phyloP scores from a whole-genome alignment of 371 early-diverging fungal genomes.

The Mortierella sp. region DNA sequence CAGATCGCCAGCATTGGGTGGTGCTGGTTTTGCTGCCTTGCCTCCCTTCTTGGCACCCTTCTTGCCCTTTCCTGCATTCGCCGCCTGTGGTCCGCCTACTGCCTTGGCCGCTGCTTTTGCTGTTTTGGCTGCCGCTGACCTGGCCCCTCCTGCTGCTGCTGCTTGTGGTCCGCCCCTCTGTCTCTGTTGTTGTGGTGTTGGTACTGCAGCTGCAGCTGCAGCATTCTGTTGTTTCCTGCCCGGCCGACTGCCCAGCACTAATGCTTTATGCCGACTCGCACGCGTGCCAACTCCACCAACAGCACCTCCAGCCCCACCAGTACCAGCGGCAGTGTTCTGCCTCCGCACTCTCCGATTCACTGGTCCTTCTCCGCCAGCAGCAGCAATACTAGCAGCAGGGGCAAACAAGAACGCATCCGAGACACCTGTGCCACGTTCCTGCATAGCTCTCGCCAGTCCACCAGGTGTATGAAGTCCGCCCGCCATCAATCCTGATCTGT shows the following conservation, averaged over 20 bases:
- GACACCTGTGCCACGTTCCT: slow-evolving; percentile 52
- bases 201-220: slow-evolving; percentile 12
- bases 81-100: slow-evolving; percentile 9
- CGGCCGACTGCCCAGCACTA: slow-evolving; percentile 35
- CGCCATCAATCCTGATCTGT: background rate
- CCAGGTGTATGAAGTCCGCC: slow-evolving; percentile 39
- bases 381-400: slow-evolving; percentile 5
- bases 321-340: background rate
- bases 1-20: slow-evolving; percentile 17
- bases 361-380: background rate
- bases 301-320: background rate
- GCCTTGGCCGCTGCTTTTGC: slow-evolving; percentile 15
- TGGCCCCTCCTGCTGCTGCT: background rate
- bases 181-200: slow-evolving; percentile 10
- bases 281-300: slow-evolving; percentile 9
- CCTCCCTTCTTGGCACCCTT: slow-evolving; percentile 11
- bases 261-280: slow-evolving; percentile 31
- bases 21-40: slow-evolving; percentile 11
- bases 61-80: slow-evolving; percentile 17
- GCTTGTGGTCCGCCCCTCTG: background rate
- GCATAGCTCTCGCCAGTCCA: slow-evolving; percentile 55
- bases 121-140: slow-evolving; percentile 8
- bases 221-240: slow-evolving; percentile 17
- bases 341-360: background rate
- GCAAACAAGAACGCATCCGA: slow-evolving; percentile 37